Base-by-base conservation (phyloP, 129 eudicot genomes). In the Tagetes patula region DNA sequence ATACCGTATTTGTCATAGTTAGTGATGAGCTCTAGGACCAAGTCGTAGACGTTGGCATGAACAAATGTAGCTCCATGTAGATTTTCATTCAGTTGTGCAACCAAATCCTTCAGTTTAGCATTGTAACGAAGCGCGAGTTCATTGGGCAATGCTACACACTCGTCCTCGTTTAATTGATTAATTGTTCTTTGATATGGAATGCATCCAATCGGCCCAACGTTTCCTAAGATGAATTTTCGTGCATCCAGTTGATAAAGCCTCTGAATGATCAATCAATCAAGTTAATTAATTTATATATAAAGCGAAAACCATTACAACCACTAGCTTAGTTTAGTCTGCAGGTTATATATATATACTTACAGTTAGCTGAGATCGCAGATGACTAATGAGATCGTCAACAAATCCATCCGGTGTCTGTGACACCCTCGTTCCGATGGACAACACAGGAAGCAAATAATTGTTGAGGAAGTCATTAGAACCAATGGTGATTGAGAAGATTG, bases 141-240 rank as follows among this genome's bases (percentile, higher is more conserved):
- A 69, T 95, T 88, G 2, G 99, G 94, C 56, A 95, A 80, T 30
- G 85, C 96, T 10, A 86, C 99, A 68, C 99, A 95, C 55, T 95
- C 88, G 11, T 85, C 69, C 69, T 83, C 90, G 4, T 50, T 84
- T 36, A 95, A 62, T 40, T 86, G 91, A 70, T 95, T 91, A 10
- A 95, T 91, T 2, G 97, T 95, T 71, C 89, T 88, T 71, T 95
- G 99, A 70, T 95, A 95, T 0, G 99, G 99, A 56, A 95, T 95
- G 88, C 99, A 95, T 54, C 99, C 99, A 42, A 95, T 71, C 33
- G 99, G 99, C 7, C 99, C 99, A 3, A 95, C 97, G 69, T 88
- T 91, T 36, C 95, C 96, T 3, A 95, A 20, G 41, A 91, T 85
- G 74, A 95, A 95, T 53, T 95, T 95, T 38, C 99, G 74, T 27